Evolutionary conservation across 306 rosid genomes (phyloP), one percentile per base, ranked within the genome.

Genomic region (Vachellia collinsii): DNA sequence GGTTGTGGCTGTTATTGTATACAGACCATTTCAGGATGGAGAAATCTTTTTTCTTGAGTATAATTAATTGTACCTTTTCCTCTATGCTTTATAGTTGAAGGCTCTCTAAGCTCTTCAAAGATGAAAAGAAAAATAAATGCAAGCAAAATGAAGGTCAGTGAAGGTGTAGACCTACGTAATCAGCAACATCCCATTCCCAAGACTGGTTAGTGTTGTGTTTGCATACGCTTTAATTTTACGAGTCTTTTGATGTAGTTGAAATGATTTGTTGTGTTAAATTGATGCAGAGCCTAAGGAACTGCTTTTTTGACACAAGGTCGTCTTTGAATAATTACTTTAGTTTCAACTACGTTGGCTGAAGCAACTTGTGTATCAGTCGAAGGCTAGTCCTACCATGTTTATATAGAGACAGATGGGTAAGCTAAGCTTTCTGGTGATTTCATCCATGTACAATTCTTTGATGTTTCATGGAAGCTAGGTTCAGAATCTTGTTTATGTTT

Each of bases 31-130:
- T 54, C 34, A 36, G 23, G 42, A 9, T 34, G 50, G 9, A 17
- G 8, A 38, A 29, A 50, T 61, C 38, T 36, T 50, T 34, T 36
- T 82, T 54, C 29, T 14, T n/a, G 25, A 10, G 42, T 71, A 59
- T 36, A 44, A 36, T 11, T 69, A 8, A n/a, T 81, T n/a, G 6
- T 75, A 8, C 4, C 53, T 65, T 47, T 72, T 63, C 65, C 81
- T 72, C 54, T 22, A 72, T 19, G 75, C 48, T 75, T n/a, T 80
- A n/a, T 80, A 92, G 95, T 91, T 54, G 97, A 94, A 90, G 97
- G 98, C 81, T 92, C 92, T 79, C 84, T 92, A 82, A 94, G 97
- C 41, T 86, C 94, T 29, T 83, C 90, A 47, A 94, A 86, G 89
- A 59, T 75, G 63, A 82, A 74, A 70, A 88, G 58, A 50, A 89